Percentiles rank a stretch among this genome's conserved stretches.
Evolutionary conservation across 305 asterid species (phyloP).

Genomic region (Fraxinus platypoda): DNA sequence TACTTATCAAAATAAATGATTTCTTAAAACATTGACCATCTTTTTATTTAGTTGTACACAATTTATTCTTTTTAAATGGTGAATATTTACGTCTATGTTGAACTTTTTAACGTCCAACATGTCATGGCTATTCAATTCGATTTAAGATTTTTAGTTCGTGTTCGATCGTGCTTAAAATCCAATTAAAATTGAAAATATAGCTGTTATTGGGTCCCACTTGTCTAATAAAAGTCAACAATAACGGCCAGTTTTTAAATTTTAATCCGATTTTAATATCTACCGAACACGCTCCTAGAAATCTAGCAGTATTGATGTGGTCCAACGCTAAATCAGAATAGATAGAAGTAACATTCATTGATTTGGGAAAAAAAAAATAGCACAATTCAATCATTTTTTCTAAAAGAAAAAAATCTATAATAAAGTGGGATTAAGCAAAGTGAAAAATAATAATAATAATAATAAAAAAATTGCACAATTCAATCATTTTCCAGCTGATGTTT

Average conservation of each 20-base stretch:
- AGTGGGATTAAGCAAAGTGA: neutral
- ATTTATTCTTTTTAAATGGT: neutral
- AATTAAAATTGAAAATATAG: no score
- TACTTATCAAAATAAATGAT: no score
- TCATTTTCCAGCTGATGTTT: neutral
- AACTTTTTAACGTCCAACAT: neutral
- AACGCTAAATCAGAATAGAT: neutral
- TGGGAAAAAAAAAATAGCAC: no score
- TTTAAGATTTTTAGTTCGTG: neutral
- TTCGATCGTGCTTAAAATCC: no score
- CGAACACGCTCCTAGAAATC: no score
- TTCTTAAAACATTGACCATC: neutral
- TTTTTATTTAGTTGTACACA: no score
- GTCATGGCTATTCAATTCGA: neutral
- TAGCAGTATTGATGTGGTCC: neutral
- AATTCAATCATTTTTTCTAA: neutral
- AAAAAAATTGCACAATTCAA: neutral
- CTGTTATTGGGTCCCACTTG: no score
- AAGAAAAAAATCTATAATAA: neutral
- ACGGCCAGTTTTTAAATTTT: no score
- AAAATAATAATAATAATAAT: neutral
- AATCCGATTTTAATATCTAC: no score
- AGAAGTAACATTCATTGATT: neutral
- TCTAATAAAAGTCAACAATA: no score
- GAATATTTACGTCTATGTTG: neutral